Evolutionary conservation across 176 grass and related monocot genomes (phyloP).

Genomic region (Eleusine indica): DNA sequence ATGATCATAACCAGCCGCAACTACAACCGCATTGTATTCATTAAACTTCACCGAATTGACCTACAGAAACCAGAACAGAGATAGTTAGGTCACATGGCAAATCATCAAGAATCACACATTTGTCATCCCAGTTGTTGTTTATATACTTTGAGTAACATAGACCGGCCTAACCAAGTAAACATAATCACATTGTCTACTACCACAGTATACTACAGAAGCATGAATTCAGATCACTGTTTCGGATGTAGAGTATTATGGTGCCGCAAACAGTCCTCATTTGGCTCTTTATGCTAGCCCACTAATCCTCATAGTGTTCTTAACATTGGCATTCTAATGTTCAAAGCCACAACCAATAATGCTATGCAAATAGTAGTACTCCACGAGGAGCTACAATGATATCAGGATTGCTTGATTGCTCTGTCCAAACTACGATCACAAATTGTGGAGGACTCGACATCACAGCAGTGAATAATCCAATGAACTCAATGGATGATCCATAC

Average conservation of each 20-base stretch:
- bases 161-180: background rate
- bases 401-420: background rate
- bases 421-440: background rate
- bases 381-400: background rate
- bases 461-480: slow-evolving; percentile 4
- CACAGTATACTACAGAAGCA: background rate
- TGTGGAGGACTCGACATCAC: too few relatives aligned
- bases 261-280: background rate
- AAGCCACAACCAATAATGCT: slow-evolving; percentile 6
- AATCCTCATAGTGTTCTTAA: background rate
- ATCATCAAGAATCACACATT: slow-evolving; percentile 2
- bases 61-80: slow-evolving; percentile 36
- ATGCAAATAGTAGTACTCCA: background rate
- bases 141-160: background rate
- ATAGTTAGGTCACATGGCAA: slow-evolving; percentile 24
- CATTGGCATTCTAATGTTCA: background rate
- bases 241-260: too few relatives aligned
- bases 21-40: slow-evolving; percentile 72
- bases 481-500: slow-evolving; percentile 34
- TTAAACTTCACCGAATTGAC: slow-evolving; percentile 98
- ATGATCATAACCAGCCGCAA: slow-evolving; percentile 90
- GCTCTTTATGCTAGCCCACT: background rate
- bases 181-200: background rate
- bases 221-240: too few relatives aligned
- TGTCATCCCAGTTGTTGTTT: background rate